Evolutionary conservation across 805 yeast genomes (phyloP), one percentile per base, ranked within the genome.

Genomic region (Candida corydali): DNA sequence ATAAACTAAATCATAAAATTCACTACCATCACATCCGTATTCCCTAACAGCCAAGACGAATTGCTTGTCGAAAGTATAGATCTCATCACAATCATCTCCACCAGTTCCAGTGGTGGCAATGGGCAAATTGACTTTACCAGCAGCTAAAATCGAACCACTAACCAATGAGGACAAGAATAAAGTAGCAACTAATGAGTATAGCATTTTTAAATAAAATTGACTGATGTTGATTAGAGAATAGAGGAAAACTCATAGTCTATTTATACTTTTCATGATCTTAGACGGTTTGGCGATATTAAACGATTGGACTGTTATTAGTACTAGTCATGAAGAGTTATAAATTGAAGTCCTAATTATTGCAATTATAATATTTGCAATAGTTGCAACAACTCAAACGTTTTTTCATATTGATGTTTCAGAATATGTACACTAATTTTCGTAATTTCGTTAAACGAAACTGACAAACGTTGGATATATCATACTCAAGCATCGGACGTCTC

Each of bases 31-130:
- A 17, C 35, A 32, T 4, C 24, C 34, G 12, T 12, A 32, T 17
- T 15, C 16, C 19, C 19, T 32, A n/a, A 32, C 35, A 16, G 35
- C 35, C 12, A 32, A 32, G 4, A 17, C 35, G 24, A 32, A 32
- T 24, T 24, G 11, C 17, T 24, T 23, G 12, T 32, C 35, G 17
- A 32, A 32, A 4, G 35, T 32, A n/a, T 24, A 24, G 17, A 32
- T 24, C 17, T 32, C 35, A 17, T 23, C 20, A 7, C 28, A 26
- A 26, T 26, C 12, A 12, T 12, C 5, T 6, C 17, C 16, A 26
- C 28, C 17, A 7, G 5, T 5, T 14, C 17, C 5, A 5, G 6
- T 14, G 15, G 28, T 12, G 5, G 5, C 17, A 8, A 24, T 8
- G 5, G 6, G 14, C 5, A 11, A 11, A 26, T 9, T n/a, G 9